Evolutionary conservation across 345 rosid species (phyloP), one percentile per base, ranked within the genome.

Genomic region (Hibiscus mutabilis): DNA sequence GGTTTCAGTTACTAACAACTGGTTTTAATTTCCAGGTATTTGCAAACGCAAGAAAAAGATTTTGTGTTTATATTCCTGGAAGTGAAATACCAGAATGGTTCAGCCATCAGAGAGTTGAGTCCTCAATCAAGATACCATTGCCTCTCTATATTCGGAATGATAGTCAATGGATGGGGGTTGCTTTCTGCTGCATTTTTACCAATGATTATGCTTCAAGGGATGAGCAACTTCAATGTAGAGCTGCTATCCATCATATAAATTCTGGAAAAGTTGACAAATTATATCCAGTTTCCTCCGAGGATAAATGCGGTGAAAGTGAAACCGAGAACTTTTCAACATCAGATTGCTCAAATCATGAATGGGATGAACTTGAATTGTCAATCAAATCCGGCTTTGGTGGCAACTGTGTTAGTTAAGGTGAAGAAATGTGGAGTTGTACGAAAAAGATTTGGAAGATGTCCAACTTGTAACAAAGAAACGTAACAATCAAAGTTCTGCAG

Each of bases 31-130:
- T n/a, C 10, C 27, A 52, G 60, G 60, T 9, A 19, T 29, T 4
- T 46, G 3, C 25, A 6, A 19, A 49, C 2, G 8, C 37, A 7
- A 14, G 4, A 33, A 2, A 0, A 4, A 10, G 5, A 0, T 2
- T 22, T n/a, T 11, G 7, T 1, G 46, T 55, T 8, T 0, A n/a
- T 12, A 0, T 73, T 0, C 76, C 71, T 9, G 47, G 58, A 65
- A 64, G 57, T 42, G 31, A 37, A 66, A 64, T 73, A 31, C 49
- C 49, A 2, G 40, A 33, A 2, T 69, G 72, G 61, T 53, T 69
- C 10, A 31, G 29, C 51, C 35, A 46, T 21, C 66, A 37, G 18
- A 58, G 35, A 4, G n/a, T 2, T 3, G 68, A 42, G 5, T 8
- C 7, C 33, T 67, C 73, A 47, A 27, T 49, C 24, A 35, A 15